Conservation (phyloP, 2,329 filamentous ascomycete genomes). For the Fusarium sp. region DNA sequence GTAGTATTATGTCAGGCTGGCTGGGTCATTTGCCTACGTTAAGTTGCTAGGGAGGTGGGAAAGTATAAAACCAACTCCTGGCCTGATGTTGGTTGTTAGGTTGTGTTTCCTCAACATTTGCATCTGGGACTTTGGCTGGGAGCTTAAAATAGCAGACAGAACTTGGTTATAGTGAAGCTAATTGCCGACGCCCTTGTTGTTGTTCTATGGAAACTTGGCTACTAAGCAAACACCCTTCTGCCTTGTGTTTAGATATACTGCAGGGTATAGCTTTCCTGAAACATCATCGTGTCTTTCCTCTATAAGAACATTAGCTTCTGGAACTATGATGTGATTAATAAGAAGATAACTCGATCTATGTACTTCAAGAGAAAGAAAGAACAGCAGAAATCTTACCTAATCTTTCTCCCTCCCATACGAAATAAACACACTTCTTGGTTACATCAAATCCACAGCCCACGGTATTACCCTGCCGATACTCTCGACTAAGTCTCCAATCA, state of each 20-base stretch:
- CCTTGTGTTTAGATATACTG: neutral
- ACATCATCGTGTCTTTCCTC: neutral
- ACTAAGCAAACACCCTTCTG: neutral
- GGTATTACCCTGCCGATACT: neutral
- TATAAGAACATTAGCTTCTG: neutral
- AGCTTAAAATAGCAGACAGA: too few species aligned
- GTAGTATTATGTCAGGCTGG: neutral
- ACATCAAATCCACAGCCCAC: neutral
- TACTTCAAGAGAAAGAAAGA: neutral
- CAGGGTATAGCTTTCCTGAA: neutral
- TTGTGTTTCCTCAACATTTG: neutral
- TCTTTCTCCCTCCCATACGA: neutral
- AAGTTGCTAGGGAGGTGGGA: neutral
- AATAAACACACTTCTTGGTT: neutral
- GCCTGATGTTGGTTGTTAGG: fast-evolving
- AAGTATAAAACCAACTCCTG: too few species aligned
- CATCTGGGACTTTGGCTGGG: too few species aligned
- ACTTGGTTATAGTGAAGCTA: too few species aligned
- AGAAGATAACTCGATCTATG: neutral
- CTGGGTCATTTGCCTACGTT: neutral
- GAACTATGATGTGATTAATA: fast-evolving
- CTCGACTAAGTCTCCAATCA: neutral
- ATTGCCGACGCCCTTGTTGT: too few species aligned
- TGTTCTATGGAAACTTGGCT: neutral
- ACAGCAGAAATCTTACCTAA: neutral